Conservation (phyloP, 257 asterid species). For the Plectranthus barbatus region DNA sequence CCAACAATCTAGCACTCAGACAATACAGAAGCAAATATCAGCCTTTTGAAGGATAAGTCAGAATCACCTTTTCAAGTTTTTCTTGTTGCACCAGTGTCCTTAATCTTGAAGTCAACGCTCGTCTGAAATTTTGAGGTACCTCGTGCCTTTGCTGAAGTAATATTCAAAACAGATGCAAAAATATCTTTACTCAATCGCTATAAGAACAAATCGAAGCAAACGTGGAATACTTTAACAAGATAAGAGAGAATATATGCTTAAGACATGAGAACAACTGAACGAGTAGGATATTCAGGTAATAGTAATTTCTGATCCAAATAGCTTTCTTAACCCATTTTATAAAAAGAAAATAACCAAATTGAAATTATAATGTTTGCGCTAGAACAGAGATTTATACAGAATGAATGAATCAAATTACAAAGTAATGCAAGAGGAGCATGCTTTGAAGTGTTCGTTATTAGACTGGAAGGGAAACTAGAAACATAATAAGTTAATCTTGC, state of each 20-base stretch:
- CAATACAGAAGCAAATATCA: not conserved
- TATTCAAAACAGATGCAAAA: constrained; percentile 1
- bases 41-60: not conserved
- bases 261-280: not conserved
- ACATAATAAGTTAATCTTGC: not conserved
- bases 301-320: not conserved
- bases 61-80: constrained; percentile 70
- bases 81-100: constrained; percentile 68
- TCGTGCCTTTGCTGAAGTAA: constrained; percentile 64
- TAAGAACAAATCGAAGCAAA: not conserved
- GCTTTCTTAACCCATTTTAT: not conserved
- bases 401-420: not conserved
- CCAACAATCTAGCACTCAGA: not conserved
- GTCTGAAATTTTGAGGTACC: constrained; percentile 65
- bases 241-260: not conserved
- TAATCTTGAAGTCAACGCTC: constrained; percentile 52
- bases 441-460: not conserved
- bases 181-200: not conserved
- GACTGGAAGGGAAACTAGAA: not conserved
- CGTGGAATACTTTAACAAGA: not conserved
- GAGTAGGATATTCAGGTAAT: not conserved
- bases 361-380: not conserved
- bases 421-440: not conserved
- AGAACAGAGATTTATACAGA: not conserved
- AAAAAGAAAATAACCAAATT: not conserved